These are phyloP conservation scores for Serendipita sp. DNA, from an alignment of 768 basidiomycete species.

Conservation along the genomic window DNA sequence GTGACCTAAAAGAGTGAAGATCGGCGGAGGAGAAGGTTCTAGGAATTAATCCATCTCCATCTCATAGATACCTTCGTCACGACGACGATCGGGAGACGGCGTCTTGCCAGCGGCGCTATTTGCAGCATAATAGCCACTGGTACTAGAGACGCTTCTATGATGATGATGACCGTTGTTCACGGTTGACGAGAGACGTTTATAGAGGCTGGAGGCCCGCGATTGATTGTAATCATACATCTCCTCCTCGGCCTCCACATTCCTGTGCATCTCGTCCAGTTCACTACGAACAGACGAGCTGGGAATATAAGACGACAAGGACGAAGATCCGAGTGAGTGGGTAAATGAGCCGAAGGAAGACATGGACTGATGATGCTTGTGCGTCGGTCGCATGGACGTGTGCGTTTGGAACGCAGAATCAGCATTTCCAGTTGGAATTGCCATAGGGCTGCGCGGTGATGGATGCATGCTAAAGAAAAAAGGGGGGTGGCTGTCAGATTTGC, in stretches of 20 bases:
- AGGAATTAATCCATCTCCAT: conserved; percentile 11
- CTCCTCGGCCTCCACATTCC: conserved; percentile 6
- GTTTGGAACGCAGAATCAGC: neutral
- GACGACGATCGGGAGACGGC: neutral
- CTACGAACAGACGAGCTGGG: conserved; percentile 2
- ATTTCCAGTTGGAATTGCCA: neutral
- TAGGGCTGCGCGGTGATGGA: neutral
- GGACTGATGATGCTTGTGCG: conserved; percentile 7
- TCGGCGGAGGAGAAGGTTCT: too few species aligned
- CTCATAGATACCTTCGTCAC: conserved; percentile 13
- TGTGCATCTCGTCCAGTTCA: conserved; percentile 11
- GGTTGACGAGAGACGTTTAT: neutral
- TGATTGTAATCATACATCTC: neutral
- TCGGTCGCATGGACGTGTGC: conserved; percentile 8
- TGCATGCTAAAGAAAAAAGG: neutral
- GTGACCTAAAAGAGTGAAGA: too few species aligned
- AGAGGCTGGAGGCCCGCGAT: neutral
- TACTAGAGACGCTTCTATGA: neutral
- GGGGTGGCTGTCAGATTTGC: conserved; percentile 5
- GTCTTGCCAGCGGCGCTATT: neutral
- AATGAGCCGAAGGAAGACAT: conserved; percentile 11
- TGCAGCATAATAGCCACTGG: neutral
- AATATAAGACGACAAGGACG: conserved; percentile 9
- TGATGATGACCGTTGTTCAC: neutral
- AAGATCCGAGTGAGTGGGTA: conserved; percentile 9